Conservation (phyloP, 23 red algal genomes). For the Agarophyton chilense region DNA sequence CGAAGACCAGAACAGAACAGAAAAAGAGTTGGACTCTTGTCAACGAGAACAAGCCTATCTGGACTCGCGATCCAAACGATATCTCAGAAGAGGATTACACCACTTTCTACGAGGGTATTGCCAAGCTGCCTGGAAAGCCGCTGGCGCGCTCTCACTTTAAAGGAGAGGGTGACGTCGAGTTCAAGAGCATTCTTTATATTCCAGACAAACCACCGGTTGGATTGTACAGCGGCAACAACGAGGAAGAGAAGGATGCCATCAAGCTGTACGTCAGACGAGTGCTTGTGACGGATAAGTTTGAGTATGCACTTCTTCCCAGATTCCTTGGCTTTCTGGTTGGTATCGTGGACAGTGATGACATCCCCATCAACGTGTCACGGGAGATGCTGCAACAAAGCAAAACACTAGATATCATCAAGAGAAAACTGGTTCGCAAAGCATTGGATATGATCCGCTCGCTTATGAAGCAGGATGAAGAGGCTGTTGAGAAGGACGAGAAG, state of each 20-base stretch:
- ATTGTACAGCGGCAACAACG: conserved; percentile 69
- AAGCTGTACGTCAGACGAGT: conserved; percentile 88
- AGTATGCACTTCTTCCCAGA: conserved; percentile 74
- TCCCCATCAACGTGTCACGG: conserved; percentile 91
- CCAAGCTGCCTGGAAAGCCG: conserved; percentile 58
- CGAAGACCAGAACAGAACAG: conserved; percentile 60
- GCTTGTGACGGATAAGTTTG: conserved; percentile 88
- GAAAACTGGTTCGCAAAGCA: conserved; percentile 87
- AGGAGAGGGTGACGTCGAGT: conserved; percentile 94
- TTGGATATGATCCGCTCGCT: conserved; percentile 83
- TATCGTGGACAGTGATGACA: conserved; percentile 93
- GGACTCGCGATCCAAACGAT: conserved; percentile 78
- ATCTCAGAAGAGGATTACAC: conserved; percentile 86
- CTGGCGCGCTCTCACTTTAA: conserved; percentile 83
- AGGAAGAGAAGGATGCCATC: conserved; percentile 79
- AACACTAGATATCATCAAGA: conserved; percentile 78
- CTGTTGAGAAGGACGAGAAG: conserved; percentile 29
- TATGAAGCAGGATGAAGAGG: conserved; percentile 73
- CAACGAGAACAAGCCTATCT: conserved; percentile 89
- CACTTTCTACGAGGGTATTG: conserved; percentile 71
- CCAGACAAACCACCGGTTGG: conserved; percentile 78
- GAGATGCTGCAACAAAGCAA: conserved; percentile 92
- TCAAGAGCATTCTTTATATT: conserved; percentile 86
- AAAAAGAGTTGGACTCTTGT: conserved; percentile 64
- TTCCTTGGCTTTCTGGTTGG: conserved; percentile 85